Evolutionary conservation across 257 asterid genomes (phyloP), one percentile per base, ranked within the genome.

Genomic region (Ligustrum vulgare): DNA sequence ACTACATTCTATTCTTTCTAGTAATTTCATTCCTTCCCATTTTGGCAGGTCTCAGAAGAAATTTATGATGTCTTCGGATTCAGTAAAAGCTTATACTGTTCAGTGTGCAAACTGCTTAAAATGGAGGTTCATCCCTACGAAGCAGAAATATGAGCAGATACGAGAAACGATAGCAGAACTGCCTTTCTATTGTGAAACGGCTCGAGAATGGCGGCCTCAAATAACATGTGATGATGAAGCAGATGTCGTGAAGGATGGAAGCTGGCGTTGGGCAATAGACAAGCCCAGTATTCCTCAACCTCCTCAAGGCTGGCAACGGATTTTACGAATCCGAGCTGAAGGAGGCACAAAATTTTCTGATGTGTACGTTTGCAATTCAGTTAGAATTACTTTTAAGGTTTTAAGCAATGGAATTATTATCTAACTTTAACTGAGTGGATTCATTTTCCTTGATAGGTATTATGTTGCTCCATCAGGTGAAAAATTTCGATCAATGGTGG

Each of bases 121-220:
- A 80, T 94, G 96, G 97, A 84, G 97, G 83, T 85, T 90, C 62
- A 84, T 91, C 41, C 97, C 97, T 4, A 75, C 89, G 3, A 90
- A 89, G 77, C 85, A 89, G 36, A 90, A 85, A 66, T 94, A 92
- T 2, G 97, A 94, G 64, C 88, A 90, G 71, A 94, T 94, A 78
- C 70, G 97, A 71, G 96, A 87, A 41, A 80, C 45, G 32, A 86
- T 92, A 16, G 74, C 81, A 22, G 89, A 89, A 73, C 35, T 72
- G 12, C 82, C 91, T 63, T 94, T 94, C 72, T 8, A 69, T 22
- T 94, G 96, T 73, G 91, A 90, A 78, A 80, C 72, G 16, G 94
- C 91, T 63, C 83, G 89, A 8, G 90, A 87, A 63, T 94, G 98
- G 98, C 81, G 81, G 33, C 94, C 97, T 23, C 79, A 83, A 1